These are phyloP conservation scores for Mrakia frigida DNA, from an alignment of 768 basidiomycete genomes.

Conservation along the genomic window DNA sequence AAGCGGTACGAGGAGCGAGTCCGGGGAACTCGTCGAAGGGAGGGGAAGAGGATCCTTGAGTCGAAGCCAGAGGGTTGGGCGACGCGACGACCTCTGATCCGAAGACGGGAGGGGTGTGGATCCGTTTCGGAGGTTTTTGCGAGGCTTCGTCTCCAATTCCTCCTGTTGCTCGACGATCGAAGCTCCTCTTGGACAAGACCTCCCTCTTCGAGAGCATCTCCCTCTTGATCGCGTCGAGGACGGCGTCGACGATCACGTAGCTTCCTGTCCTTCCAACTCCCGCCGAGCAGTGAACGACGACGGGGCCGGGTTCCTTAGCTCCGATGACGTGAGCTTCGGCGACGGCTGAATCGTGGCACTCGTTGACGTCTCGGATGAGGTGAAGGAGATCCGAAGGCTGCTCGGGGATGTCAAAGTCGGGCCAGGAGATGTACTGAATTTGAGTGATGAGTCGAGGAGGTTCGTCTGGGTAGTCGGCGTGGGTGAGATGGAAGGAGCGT, in stretches of 20 bases:
- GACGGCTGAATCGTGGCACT: slow-evolving; percentile 33
- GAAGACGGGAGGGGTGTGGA: neutral
- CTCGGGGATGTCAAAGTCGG: slow-evolving; percentile 90
- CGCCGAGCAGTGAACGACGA: slow-evolving; percentile 84
- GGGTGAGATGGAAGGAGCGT: slow-evolving; percentile 59
- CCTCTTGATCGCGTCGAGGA: slow-evolving; percentile 66
- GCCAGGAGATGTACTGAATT: slow-evolving; percentile 91
- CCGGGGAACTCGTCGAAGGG: slow-evolving; percentile 1
- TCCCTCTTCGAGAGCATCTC: slow-evolving; percentile 48
- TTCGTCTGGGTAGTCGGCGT: slow-evolving; percentile 57
- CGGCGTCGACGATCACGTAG: slow-evolving; percentile 81
- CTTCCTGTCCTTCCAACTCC: slow-evolving; percentile 93
- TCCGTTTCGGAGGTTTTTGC: slow-evolving; percentile 2
- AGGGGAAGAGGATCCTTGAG: neutral
- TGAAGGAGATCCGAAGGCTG: slow-evolving; percentile 68
- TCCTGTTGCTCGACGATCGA: slow-evolving; percentile 10
- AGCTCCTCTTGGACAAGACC: slow-evolving; percentile 5
- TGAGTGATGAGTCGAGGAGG: slow-evolving; percentile 69
- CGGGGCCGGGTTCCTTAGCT: slow-evolving; percentile 46
- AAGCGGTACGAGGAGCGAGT: neutral
- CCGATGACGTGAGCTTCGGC: slow-evolving; percentile 4
- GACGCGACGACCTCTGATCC: neutral
- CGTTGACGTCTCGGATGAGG: slow-evolving; percentile 67
- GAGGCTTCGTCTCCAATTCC: neutral
- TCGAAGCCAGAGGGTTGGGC: neutral